Evolutionary conservation across 768 basidiomycete genomes (phyloP), one percentile per base, ranked within the genome.

Genomic region (Termitomyces sp.): DNA sequence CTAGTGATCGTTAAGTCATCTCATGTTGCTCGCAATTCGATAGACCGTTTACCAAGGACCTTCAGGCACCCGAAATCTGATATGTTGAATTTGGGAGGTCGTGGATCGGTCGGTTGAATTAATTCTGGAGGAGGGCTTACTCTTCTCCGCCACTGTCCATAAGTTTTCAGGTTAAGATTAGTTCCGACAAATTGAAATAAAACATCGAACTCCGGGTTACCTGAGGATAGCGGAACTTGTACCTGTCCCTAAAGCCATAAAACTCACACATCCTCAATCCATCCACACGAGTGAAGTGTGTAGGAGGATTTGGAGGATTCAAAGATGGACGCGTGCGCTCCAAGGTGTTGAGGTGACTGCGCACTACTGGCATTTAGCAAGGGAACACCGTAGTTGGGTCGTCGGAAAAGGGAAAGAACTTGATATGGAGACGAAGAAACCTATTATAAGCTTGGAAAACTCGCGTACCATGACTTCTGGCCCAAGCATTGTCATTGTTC

Each of bases 41-140:
- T 15, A 35, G 33, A 35, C 13, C 15, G 13, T 35, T 23, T 61
- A 73, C 79, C 79, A 61, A 81, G 64, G 22, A 67, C 68, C 31
- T 68, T 72, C 25, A 74, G 42, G 40, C 74, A 78, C 59, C 79
- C 74, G 18, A 81, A 59, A 49, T 80, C 76, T 13, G 56, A 57
- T 9, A 80, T 54, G 13, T 51, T 55, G 15, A 79, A 62, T 0
- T 69, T 59, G 4, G 68, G 69, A 6, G 75, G 73, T 3, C 79
- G 75, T 50, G 68, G 68, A 58, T 70, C 65, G 11, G 27, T 48
- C 9, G 75, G 75, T 36, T 61, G 62, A 29, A 59, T 31, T 10
- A 66, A 20, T n/a, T 22, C 31, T 15, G 54, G 51, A 50, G 25
- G 29, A 42, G 56, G 54, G 18, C 11, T 35, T 31, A 23, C 5